These are phyloP conservation scores for Podospora pseudoanserina DNA, from an alignment of 495 filamentous ascomycete genomes.

Conservation along the genomic window DNA sequence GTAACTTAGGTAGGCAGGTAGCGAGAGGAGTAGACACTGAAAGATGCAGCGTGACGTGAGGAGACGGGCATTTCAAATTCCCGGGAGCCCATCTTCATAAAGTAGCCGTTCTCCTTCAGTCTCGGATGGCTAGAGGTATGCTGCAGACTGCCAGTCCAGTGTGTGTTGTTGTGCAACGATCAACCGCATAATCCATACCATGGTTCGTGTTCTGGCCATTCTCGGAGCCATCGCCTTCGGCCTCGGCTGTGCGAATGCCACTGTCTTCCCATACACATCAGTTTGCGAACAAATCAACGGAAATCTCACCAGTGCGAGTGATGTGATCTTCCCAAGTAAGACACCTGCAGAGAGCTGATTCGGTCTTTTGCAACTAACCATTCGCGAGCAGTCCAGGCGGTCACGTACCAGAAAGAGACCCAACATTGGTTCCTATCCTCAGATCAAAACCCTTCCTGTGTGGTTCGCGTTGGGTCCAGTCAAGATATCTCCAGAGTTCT, in stretches of 20 bases:
- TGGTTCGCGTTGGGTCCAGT: conserved; percentile 14
- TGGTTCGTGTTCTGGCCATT: background rate
- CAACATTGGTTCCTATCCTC: conserved; percentile 29
- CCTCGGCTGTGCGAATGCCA: background rate
- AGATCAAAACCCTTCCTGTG: conserved; percentile 19
- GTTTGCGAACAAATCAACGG: background rate
- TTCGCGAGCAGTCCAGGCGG: conserved; percentile 1
- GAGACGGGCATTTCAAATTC: background rate
- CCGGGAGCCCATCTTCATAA: background rate
- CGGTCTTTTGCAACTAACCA: background rate
- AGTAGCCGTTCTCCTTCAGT: background rate
- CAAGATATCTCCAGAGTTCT: conserved; percentile 26
- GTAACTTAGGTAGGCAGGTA: background rate
- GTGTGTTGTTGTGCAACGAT: background rate
- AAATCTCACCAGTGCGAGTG: background rate
- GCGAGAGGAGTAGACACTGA: background rate
- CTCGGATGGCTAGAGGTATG: background rate
- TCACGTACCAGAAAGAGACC: background rate
- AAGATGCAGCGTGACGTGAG: background rate
- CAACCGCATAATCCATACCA: background rate
- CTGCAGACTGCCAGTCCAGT: background rate
- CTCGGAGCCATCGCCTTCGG: background rate
- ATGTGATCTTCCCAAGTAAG: background rate
- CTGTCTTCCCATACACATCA: background rate
- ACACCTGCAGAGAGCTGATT: background rate